Evolutionary conservation across 2,329 filamentous ascomycete genomes (phyloP).

Genomic region (Saccharata proteae): DNA sequence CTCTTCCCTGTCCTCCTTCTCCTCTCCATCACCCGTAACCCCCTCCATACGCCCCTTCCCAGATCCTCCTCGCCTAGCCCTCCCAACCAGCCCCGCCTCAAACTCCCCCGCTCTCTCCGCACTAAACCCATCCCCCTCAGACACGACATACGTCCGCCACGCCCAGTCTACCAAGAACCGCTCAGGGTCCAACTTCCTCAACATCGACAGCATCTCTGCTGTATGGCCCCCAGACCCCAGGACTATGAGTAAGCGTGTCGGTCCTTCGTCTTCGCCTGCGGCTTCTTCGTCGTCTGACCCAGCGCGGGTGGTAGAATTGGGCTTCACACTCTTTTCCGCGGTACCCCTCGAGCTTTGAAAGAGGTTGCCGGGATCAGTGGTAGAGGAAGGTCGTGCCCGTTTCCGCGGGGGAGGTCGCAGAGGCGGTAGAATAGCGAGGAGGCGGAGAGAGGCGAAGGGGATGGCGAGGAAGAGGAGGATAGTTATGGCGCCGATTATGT

Average conservation of each 20-base stretch:
- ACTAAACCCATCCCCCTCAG: slow-evolving; percentile 64
- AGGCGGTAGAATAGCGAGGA: slow-evolving; percentile 27
- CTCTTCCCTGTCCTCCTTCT: slow-evolving; percentile 1
- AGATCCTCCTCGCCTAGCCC: slow-evolving; percentile 8
- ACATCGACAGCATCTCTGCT: slow-evolving; percentile 82
- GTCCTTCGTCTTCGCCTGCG: slow-evolving; percentile 10
- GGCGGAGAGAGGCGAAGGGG: slow-evolving; percentile 23
- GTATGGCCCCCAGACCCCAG: slow-evolving; percentile 92
- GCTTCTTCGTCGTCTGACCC: slow-evolving; percentile 2
- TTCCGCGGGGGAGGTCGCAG: slow-evolving; percentile 13
- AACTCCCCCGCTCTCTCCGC: slow-evolving; percentile 52
- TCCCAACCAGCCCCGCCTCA: slow-evolving; percentile 32
- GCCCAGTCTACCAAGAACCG: slow-evolving; percentile 35
- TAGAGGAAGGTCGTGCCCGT: slow-evolving; percentile 1
- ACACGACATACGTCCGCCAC: slow-evolving; percentile 67
- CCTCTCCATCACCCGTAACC: slow-evolving; percentile 2
- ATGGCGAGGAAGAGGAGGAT: slow-evolving; percentile 22
- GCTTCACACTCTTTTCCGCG: not conserved
- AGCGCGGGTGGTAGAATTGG: slow-evolving; percentile 9
- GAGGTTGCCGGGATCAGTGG: not conserved
- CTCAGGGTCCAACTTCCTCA: slow-evolving; percentile 42
- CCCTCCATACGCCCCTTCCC: slow-evolving; percentile 2
- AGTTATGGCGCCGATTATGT: no score
- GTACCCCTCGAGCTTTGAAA: no score
- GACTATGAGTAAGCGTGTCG: slow-evolving; percentile 60